phyloP scores from a whole-genome alignment of 1,284 basidiomycete genomes.

The Malassezia vespertilionis region DNA sequence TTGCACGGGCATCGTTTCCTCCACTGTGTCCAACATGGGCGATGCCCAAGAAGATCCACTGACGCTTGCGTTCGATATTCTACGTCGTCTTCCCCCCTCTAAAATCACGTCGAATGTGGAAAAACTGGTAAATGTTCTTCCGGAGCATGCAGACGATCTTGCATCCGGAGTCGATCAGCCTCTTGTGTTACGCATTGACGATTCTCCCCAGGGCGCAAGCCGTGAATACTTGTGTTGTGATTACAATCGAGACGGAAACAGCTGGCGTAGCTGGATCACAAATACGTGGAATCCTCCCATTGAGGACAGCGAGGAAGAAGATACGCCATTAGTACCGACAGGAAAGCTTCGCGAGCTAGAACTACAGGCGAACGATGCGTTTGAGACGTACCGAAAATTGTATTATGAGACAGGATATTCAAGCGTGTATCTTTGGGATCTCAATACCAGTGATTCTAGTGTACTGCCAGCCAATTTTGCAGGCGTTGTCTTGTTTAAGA shows the following conservation, averaged over 20 bases:
- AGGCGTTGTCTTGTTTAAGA: constrained; percentile 90
- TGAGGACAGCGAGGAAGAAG: constrained; percentile 21
- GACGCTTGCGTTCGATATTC: constrained; percentile 63
- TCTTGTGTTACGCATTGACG: constrained; percentile 68
- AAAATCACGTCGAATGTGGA: constrained; percentile 77
- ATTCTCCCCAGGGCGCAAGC: constrained; percentile 55
- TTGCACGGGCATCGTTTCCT: no score
- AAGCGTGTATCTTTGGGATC: constrained; percentile 97
- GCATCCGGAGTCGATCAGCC: constrained; percentile 92
- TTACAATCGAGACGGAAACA: constrained; percentile 93
- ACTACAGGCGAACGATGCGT: constrained; percentile 83
- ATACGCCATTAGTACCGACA: constrained; percentile 61
- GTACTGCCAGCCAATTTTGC: constrained; percentile 62
- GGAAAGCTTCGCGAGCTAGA: constrained; percentile 79
- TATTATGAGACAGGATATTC: constrained; percentile 87
- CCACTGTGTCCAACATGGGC: constrained; percentile 11
- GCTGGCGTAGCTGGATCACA: constrained; percentile 91
- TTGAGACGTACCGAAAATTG: constrained; percentile 95
- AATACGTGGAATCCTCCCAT: constrained; percentile 78
- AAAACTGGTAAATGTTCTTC: constrained; percentile 58
- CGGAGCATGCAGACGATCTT: constrained; percentile 92
- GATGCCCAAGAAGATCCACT: constrained; percentile 24
- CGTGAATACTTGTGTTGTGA: constrained; percentile 89
- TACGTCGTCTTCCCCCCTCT: constrained; percentile 88
- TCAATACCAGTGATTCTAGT: constrained; percentile 58